phyloP scores from a whole-genome alignment of 2,329 filamentous ascomycete genomes.

The Escovopsis sp. region DNA sequence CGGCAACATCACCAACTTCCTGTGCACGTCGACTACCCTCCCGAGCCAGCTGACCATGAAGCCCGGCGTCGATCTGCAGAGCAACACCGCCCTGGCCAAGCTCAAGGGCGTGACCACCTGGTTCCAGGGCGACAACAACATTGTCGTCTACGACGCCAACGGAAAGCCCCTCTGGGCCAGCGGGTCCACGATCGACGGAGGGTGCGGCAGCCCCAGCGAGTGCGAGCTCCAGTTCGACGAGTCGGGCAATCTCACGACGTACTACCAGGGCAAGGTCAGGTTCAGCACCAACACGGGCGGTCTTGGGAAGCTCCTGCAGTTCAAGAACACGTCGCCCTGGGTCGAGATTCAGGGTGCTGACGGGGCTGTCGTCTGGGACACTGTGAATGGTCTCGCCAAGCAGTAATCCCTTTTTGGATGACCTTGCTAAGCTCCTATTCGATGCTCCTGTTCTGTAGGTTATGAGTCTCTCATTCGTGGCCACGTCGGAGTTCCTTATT shows the following conservation, averaged over 20 bases:
- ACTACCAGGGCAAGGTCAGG: constrained; percentile 3
- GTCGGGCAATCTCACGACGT: constrained; percentile 6
- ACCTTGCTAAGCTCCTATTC: too few species aligned
- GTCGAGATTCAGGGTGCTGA: constrained; percentile 8
- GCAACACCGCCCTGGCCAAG: constrained; percentile 7
- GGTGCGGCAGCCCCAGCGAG: constrained; percentile 6
- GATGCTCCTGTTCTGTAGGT: too few species aligned
- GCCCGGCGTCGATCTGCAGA: constrained; percentile 8
- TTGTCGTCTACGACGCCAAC: constrained; percentile 10
- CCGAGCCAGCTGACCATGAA: not conserved
- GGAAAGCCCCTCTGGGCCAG: constrained; percentile 8
- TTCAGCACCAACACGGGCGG: constrained; percentile 7
- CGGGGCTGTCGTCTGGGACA: constrained; percentile 9
- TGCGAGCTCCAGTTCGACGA: constrained; percentile 7
- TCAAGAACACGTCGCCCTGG: constrained; percentile 7
- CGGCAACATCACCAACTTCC: constrained; percentile 12
- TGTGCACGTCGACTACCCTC: constrained; percentile 4
- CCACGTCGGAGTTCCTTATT: too few species aligned
- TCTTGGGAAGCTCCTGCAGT: constrained; percentile 2
- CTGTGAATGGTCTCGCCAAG: not conserved
- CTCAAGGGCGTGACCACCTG: constrained; percentile 11
- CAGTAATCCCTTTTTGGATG: too few species aligned
- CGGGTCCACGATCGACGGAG: constrained; percentile 6
- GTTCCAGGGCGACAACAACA: constrained; percentile 13
- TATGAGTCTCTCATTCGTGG: too few species aligned